These are phyloP conservation scores for Trichoderma parareesei DNA, from an alignment of 495 filamentous ascomycete genomes.

Conservation along the genomic window DNA sequence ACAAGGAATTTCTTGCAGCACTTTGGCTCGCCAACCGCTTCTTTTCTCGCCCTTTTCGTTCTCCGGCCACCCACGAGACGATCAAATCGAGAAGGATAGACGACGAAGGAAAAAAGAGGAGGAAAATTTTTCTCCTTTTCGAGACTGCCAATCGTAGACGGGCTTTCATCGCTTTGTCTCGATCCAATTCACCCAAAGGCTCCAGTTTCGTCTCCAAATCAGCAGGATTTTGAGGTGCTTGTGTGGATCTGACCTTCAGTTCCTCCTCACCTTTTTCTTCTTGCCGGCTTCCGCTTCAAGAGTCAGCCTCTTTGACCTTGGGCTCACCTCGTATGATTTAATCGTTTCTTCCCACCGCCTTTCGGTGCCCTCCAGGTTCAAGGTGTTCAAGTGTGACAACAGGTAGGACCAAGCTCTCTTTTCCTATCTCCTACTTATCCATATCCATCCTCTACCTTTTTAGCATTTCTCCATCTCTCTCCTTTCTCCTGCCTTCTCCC, in stretches of 20 bases:
- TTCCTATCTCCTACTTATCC: neutral
- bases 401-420: neutral
- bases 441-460: neutral
- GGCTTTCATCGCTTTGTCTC: neutral
- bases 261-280: neutral
- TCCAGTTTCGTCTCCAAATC: neutral
- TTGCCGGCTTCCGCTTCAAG: neutral
- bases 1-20: conserved; percentile 8
- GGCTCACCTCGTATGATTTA: conserved; percentile 7
- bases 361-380: neutral
- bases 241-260: conserved; percentile 5
- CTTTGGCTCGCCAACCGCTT: conserved; percentile 2
- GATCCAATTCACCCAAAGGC: neutral
- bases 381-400: neutral
- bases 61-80: conserved; percentile 4
- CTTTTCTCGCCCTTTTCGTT: conserved; percentile 1
- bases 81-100: conserved; percentile 4
- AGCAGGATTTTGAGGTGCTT: neutral
- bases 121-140: neutral
- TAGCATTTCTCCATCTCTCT: conserved; percentile 7
- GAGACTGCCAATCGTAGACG: conserved; percentile 6
- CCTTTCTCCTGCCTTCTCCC: neutral
- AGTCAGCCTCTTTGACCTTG: conserved; percentile 5
- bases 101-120: neutral
- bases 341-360: conserved; percentile 8